These are phyloP conservation scores for Phylloporus sp. DNA, from an alignment of 768 basidiomycete species.

Conservation along the genomic window DNA sequence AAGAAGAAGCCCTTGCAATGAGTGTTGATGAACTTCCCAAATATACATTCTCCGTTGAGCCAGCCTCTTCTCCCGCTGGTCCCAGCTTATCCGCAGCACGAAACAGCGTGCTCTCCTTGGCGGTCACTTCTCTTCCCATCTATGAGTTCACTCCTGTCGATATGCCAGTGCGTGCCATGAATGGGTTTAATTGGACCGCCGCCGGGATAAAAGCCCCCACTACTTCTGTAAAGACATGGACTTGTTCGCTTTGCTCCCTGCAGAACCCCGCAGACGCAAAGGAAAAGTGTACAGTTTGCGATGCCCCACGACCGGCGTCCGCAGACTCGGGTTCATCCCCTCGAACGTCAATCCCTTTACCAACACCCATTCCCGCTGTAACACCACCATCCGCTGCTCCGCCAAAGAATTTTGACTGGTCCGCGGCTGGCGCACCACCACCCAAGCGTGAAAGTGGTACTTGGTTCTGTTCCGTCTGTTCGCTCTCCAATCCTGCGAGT, in stretches of 20 bases:
- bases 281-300: slow-evolving; percentile 47
- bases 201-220: slow-evolving; percentile 52
- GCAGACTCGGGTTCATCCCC: slow-evolving; percentile 13
- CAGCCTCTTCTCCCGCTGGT: slow-evolving; percentile 13
- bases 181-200: slow-evolving; percentile 58
- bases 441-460: slow-evolving; percentile 18
- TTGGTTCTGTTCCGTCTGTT: slow-evolving; percentile 42
- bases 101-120: slow-evolving; percentile 38
- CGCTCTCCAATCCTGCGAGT: slow-evolving; percentile 43
- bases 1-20: slow-evolving; percentile 29
- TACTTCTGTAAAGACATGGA: slow-evolving; percentile 42
- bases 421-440: slow-evolving; percentile 34
- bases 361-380: neutral
- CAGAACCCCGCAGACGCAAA: slow-evolving; percentile 34
- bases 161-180: slow-evolving; percentile 21
- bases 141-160: slow-evolving; percentile 32
- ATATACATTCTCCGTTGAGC: slow-evolving; percentile 27
- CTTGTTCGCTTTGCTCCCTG: slow-evolving; percentile 49
- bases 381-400: slow-evolving; percentile 4
- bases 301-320: slow-evolving; percentile 31
- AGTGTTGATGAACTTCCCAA: slow-evolving; percentile 32
- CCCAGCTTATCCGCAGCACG: slow-evolving; percentile 23
- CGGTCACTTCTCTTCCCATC: slow-evolving; percentile 43
- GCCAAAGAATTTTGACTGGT: slow-evolving; percentile 35
- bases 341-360: neutral